Base-by-base conservation (phyloP, 208 protist genomes). In the Herpetomonas samuelpessoai region DNA sequence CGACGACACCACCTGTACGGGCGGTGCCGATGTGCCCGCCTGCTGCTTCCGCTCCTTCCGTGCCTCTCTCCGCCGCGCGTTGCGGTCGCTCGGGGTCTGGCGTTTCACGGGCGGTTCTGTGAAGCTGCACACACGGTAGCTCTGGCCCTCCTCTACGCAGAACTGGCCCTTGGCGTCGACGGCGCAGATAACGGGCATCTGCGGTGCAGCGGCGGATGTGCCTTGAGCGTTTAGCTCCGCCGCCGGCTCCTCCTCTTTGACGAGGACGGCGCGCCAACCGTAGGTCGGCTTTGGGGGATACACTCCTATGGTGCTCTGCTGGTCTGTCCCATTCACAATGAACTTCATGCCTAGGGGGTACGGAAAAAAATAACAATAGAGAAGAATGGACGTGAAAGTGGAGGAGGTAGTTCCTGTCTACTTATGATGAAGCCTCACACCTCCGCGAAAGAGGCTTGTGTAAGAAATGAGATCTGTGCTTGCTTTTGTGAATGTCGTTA, bases 131-230 rank as follows among this genome's bases (percentile, higher is more conserved):
- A 76, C 69, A 18, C 58, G 49, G 59, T 90, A 90, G 1, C 25
- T 50, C 2, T 39, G 57, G 16, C 71, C 68, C 0, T 76, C 54
- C 41, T 67, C 62, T 1, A 86, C 79, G 3, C 74, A 29, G 63
- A 84, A 90, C 7, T 65, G 62, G 2, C 83, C 83, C 3, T 51
- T 48, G 16, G 69, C 67, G 48, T 90, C 76, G 29, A 86, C 79
- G 3, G 83, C 71, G 9, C 73, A 65, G 21, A 90, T 79, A 12
- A 70, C 65, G 22, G 68, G 58, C 10, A 35, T 26, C 3, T 25
- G 49, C 29, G 35, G 9, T 6, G 9, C 35, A 41, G 6, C 35
- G 35, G 35, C 6, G 35, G 9, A 6, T 18, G 6, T 14, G 9
- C 9, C 35, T 41, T 14, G 9, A 14, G 35, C 35, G 35, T 6